Evolutionary conservation across 164 flowering plant species (phyloP), one percentile per base, ranked within the genome.

Genomic region (Litsea cubeba): DNA sequence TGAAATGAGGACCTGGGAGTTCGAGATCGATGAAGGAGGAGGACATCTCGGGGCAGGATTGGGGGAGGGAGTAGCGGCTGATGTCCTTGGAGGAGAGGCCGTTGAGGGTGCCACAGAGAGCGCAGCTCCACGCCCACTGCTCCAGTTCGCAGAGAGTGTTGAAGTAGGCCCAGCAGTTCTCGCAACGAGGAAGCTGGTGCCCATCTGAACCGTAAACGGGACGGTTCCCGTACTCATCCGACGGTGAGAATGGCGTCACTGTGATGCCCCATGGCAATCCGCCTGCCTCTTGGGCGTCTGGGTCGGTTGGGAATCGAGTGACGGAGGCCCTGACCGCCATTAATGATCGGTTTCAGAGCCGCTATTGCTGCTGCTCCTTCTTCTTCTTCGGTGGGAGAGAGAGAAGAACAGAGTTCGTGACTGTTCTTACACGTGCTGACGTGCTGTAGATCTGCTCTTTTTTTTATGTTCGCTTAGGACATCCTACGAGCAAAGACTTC

Each of bases 11-110:
- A 92, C 95, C 71, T 12, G 93, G 91, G 65, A 95, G 72, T 71
- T 93, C 94, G 76, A 96, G 97, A 87, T 96, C 99, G n/a, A 96
- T 79, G 81, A 93, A 95, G 1, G 98, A 91, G 20, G 98, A 94
- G 76, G 65, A 77, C 88, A 89, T 87, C 83, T 96, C 99, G 24
- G 99, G 80, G 75, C 88, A 87, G 5, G 95, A 84, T 50, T 87
- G 83, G 6, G 97, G 93, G 1, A 69, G 82, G 3, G 98, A 89
- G 80, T 89, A 92, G 22, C 95, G 85, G 67, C 91, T 75, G 54
- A 92, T 85, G 69, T 91, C 81, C 50, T 88, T 63, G 32, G 92
- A 77, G 10, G 93, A 72, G 72, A 94, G 90, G 57, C 97, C 99
- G 68, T 94, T 94, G 73, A 88, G 87, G 26, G 95, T 89, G 5